Base-by-base conservation (phyloP, 371 early-diverging fungal genomes). In the Saksenaea oblongispora region DNA sequence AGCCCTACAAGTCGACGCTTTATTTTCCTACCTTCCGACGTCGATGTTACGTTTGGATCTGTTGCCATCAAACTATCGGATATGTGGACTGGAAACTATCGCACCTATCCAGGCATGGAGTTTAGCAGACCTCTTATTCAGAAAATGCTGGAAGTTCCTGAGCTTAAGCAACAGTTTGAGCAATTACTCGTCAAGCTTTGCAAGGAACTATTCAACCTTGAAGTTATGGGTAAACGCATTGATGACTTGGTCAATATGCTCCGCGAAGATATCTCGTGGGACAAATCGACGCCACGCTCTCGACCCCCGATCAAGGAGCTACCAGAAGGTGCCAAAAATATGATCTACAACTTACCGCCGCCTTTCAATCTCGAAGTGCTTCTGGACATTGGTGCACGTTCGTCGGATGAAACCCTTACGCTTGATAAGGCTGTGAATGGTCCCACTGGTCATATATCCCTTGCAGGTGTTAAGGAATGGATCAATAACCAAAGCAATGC, bases 21-120 rank as follows among this genome's bases (percentile, higher is more conserved):
- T 31, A 55, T 72, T 9, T 80, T 60, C 34, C 59, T 77, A 0
- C 42, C 76, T 24, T 65, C 74, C 11, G 80, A 80, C 54, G 36
- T 80, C 53, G 78, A 80, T 39, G 27, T 62, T 0, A 75, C 72
- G 0, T n/a, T 75, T n/a, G 80, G 80, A 2, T 63, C 58, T 39
- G 57, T 59, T 15, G 47, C 61, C 17, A 47, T 69, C 24, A 47
- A 22, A 4, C 14, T 69, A 2, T 63, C 56, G 8, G 36, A 62
- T 14, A 62, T 76, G 66, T 57, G 57, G 44, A 65, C 63, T 24
- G 78, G 74, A 14, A 63, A 77, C 18, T 80, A 78, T 53, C 56
- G 54, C 10, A 66, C 60, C 2, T 75, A 58, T 13, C 74, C 80
- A n/a, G 62, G 71, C 9, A 44, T 73, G 37, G 13, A 5, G 14